Conservation (phyloP, 2,329 filamentous ascomycete species). For the Plectosphaerella cucumerina region DNA sequence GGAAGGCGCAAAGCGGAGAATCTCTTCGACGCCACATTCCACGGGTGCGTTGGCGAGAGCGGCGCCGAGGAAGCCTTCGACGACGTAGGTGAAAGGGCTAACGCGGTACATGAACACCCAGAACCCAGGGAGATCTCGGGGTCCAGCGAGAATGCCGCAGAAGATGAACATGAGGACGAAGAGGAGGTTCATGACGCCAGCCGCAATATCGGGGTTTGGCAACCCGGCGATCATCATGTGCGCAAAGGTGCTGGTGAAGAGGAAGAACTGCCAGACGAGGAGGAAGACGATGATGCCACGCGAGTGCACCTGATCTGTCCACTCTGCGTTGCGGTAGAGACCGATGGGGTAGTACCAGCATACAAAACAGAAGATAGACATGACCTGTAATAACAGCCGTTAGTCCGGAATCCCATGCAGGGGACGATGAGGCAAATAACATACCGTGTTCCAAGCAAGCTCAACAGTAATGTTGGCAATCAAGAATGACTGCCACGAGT, state of each 20-base stretch:
- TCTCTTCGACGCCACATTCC: constrained; percentile 60
- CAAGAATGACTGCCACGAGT: constrained; percentile 66
- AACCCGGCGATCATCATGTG: constrained; percentile 61
- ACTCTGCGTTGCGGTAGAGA: constrained; percentile 53
- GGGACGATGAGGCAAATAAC: no score
- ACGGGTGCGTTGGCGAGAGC: constrained; percentile 59
- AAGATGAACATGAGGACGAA: constrained; percentile 63
- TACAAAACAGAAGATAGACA: constrained; percentile 58
- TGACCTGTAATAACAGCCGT: constrained; percentile 15
- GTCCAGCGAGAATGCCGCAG: constrained; percentile 29
- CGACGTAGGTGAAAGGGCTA: constrained; percentile 71
- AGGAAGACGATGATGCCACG: constrained; percentile 62
- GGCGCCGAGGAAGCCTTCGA: constrained; percentile 60
- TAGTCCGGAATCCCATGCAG: no score
- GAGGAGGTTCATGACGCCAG: constrained; percentile 59
- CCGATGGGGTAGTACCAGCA: constrained; percentile 68
- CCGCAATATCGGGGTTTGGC: constrained; percentile 57
- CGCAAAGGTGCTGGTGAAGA: constrained; percentile 64
- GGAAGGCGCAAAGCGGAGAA: constrained; percentile 57
- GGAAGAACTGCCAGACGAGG: constrained; percentile 57
- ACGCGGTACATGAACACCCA: constrained; percentile 76
- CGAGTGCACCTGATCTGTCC: constrained; percentile 36
- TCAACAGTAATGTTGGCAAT: constrained; percentile 58
- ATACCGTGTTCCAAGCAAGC: constrained; percentile 61
- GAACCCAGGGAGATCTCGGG: constrained; percentile 50